Evolutionary conservation across 2,329 filamentous ascomycete genomes (phyloP).

Genomic region (Alternaria sp.): DNA sequence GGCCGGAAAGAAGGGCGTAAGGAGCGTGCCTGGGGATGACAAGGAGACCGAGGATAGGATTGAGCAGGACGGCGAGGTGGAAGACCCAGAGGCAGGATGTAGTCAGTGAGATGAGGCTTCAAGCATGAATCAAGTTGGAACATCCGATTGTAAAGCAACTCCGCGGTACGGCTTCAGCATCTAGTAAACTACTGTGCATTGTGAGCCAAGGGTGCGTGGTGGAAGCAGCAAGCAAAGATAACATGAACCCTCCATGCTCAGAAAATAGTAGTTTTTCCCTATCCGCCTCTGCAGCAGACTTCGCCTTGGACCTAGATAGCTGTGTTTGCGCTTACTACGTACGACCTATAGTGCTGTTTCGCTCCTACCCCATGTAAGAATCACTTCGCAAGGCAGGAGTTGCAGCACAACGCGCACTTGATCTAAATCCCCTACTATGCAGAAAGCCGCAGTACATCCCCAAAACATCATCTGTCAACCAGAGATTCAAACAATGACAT

Average conservation of each 20-base stretch:
- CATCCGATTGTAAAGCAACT: background rate
- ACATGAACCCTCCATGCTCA: no score
- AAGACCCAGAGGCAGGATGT: background rate
- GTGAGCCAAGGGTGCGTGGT: no score
- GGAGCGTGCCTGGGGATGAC: background rate
- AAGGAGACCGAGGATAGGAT: background rate
- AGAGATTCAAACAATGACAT: background rate
- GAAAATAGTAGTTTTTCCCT: no score
- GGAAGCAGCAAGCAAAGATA: no score
- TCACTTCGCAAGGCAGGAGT: background rate
- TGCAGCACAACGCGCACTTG: background rate
- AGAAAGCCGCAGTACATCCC: background rate
- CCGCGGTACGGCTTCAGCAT: no score
- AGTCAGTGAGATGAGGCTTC: background rate
- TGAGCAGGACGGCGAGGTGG: background rate
- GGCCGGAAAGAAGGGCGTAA: background rate
- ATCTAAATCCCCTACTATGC: background rate
- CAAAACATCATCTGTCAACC: background rate
- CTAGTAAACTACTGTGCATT: no score
- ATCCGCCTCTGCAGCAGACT: no score
- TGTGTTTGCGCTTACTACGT: background rate
- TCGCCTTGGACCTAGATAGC: background rate
- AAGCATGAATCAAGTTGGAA: background rate
- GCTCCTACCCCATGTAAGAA: background rate
- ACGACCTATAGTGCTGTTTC: background rate